A percentile compares a stretch with the other conserved stretches of the same genome.
Conservation (phyloP, 1,284 basidiomycete genomes). For the Rhodotorula glutinis region DNA sequence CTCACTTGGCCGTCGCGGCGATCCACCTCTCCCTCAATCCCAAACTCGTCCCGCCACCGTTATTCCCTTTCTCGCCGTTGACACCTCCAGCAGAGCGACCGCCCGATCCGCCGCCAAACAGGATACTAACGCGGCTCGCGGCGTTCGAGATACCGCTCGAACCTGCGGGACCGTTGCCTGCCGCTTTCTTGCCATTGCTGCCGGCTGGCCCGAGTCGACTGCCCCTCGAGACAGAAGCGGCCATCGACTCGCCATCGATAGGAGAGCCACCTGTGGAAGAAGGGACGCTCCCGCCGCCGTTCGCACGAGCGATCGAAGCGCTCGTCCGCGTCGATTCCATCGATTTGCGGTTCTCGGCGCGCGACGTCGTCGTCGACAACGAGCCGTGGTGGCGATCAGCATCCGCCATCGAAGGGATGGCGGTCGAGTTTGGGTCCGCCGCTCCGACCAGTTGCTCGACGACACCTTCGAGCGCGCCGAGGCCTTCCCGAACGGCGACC, state of each 20-base stretch:
- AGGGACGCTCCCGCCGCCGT: no score
- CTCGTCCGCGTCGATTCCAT: no score
- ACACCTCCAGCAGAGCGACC: background rate
- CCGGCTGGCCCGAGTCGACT: background rate
- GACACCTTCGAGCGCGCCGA: conserved; percentile 81
- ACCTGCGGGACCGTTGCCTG: background rate
- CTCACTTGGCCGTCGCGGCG: background rate
- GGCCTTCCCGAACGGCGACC: conserved; percentile 85
- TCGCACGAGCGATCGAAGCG: no score
- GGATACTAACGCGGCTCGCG: background rate
- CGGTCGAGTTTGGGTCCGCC: no score
- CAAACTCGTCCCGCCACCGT: background rate
- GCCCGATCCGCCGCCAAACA: background rate
- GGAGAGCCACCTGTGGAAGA: no score
- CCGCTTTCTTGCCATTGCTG: background rate
- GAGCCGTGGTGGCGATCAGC: no score
- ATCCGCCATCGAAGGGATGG: no score
- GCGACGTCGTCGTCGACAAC: no score
- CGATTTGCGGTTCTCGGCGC: no score
- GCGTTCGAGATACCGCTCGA: background rate
- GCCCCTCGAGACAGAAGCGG: no score
- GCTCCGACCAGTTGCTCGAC: conserved; percentile 40
- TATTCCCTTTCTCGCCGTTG: background rate
- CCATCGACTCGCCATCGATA: no score
- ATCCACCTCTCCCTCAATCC: background rate